These are phyloP conservation scores for Salix viminalis DNA, from an alignment of 345 rosid species.

Conservation along the genomic window DNA sequence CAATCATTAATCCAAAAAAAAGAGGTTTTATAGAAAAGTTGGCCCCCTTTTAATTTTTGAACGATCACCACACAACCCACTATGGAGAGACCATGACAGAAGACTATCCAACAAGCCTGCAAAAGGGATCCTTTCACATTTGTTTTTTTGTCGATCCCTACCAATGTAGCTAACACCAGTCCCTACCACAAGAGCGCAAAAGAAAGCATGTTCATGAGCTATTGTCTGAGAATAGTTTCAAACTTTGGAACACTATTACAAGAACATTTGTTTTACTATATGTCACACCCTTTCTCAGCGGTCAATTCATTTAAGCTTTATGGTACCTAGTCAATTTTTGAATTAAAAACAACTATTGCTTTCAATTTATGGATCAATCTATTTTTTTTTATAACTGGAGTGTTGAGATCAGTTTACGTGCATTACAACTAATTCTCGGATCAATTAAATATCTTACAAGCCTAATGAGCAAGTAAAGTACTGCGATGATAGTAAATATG, in stretches of 20 bases:
- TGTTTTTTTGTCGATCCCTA: background rate
- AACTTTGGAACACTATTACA: too few species aligned
- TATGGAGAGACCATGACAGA: background rate
- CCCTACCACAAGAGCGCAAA: conserved; percentile 20
- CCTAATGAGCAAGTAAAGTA: accelerated
- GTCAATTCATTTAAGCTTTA: background rate
- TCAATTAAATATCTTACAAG: accelerated
- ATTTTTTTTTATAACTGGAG: too few species aligned
- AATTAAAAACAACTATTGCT: too few species aligned
- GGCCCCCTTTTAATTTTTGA: conserved; percentile 37
- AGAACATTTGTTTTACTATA: background rate
- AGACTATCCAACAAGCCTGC: background rate
- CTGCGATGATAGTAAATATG: accelerated
- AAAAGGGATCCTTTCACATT: background rate
- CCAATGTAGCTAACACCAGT: conserved; percentile 9
- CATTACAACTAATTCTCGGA: accelerated
- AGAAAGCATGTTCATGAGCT: background rate
- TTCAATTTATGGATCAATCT: too few species aligned
- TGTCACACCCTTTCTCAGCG: background rate
- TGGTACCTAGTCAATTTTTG: background rate
- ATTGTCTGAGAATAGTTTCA: background rate
- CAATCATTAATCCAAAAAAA: conserved; percentile 18
- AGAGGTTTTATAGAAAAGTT: conserved; percentile 27
- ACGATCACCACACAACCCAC: conserved; percentile 18
- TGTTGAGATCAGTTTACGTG: too few species aligned